phyloP scores from a whole-genome alignment of 2,329 filamentous ascomycete species.

The Ophiosphaerella korrae region DNA sequence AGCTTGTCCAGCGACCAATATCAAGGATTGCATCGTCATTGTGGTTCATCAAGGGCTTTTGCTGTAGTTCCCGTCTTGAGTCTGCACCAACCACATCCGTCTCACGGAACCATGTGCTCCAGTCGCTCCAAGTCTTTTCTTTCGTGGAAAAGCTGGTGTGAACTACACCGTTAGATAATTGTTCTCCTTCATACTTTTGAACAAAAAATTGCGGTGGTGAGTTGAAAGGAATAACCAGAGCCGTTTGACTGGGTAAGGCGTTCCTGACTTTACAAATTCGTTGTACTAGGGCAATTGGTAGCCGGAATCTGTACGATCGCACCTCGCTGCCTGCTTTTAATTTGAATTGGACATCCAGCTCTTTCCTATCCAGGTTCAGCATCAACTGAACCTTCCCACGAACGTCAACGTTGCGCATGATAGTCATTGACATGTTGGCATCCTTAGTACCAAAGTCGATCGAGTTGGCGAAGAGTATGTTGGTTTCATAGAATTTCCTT shows the following conservation, averaged over 20 bases:
- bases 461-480: constrained; percentile 42
- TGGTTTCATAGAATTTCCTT: constrained; percentile 31
- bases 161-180: constrained; percentile 5
- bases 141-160: constrained; percentile 21
- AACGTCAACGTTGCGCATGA: constrained; percentile 57
- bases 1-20: constrained; percentile 69
- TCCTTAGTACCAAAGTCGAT: constrained; percentile 68
- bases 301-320: constrained; percentile 48
- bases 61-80: constrained; percentile 18
- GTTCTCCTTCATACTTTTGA: constrained; percentile 24
- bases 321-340: constrained; percentile 22
- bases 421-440: constrained; percentile 61
- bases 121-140: constrained; percentile 58
- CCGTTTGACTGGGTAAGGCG: not conserved
- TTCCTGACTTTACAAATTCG: constrained; percentile 43
- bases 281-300: constrained; percentile 54
- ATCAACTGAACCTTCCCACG: constrained; percentile 39
- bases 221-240: constrained; percentile 43
- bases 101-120: constrained; percentile 66
- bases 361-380: constrained; percentile 52
- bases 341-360: constrained; percentile 54
- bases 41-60: constrained; percentile 36
- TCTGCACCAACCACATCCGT: constrained; percentile 63
- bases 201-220: constrained; percentile 53
- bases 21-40: constrained; percentile 62